phyloP scores from a whole-genome alignment of 257 asterid species.

The Solanum chiquidenum region DNA sequence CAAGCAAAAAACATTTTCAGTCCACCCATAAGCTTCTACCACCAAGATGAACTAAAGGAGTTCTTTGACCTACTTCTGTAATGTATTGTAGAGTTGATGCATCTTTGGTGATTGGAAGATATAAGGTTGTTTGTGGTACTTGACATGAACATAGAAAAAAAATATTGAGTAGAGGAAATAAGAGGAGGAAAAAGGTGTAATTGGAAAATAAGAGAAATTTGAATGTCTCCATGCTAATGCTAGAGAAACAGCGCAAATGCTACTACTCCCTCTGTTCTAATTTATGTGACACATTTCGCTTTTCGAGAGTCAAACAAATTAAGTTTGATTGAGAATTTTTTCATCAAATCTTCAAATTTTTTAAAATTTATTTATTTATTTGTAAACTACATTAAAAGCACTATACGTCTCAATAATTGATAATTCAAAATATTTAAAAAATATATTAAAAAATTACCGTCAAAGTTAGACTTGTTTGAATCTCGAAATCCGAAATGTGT shows the following conservation, averaged over 20 bases:
- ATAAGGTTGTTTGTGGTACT: neutral
- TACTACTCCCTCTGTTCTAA: no score
- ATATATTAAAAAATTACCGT: no score
- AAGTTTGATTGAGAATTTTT: no score
- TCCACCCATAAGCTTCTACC: slow-evolving; percentile 54
- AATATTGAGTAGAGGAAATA: neutral
- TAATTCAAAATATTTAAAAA: no score
- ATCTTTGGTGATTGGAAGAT: neutral
- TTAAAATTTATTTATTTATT: no score
- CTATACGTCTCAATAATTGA: no score
- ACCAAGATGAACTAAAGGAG: slow-evolving; percentile 1
- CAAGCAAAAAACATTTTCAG: slow-evolving; percentile 3
- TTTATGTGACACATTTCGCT: no score
- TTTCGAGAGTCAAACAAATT: no score
- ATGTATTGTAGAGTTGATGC: neutral
- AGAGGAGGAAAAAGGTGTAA: neutral
- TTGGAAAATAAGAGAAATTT: neutral
- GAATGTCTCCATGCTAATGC: neutral
- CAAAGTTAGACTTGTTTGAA: no score
- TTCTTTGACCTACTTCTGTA: neutral
- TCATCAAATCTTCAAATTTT: no score
- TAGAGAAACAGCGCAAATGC: neutral
- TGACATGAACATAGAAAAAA: neutral
- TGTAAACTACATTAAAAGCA: no score
- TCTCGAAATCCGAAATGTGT: no score